These are phyloP conservation scores for Nidula niveotomentosa DNA, from an alignment of 1,284 basidiomycete species.

Conservation along the genomic window DNA sequence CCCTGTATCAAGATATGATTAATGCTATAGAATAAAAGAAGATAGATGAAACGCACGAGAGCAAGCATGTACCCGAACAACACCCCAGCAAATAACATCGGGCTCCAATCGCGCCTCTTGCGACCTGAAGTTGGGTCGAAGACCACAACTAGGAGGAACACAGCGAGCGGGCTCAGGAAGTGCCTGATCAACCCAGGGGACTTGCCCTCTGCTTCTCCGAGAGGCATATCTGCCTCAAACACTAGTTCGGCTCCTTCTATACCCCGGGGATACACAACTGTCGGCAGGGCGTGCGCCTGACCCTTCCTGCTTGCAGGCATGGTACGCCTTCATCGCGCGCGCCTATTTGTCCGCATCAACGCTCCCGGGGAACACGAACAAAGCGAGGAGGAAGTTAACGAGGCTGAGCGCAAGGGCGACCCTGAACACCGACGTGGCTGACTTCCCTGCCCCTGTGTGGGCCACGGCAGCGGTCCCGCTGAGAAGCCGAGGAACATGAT, in stretches of 20 bases:
- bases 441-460: conserved; percentile 18
- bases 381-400: conserved; percentile 38
- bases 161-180: conserved; percentile 38
- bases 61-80: conserved; percentile 47
- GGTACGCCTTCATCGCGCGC: conserved; percentile 27
- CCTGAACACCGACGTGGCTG: conserved; percentile 42
- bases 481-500: conserved; percentile 73
- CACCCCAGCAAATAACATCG: conserved; percentile 42
- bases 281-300: no score
- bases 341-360: conserved; percentile 40
- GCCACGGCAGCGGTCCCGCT: conserved; percentile 45
- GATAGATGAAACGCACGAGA: conserved; percentile 30
- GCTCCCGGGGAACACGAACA: conserved; percentile 51
- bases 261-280: not conserved
- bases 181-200: no score
- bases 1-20: conserved; percentile 29
- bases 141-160: conserved; percentile 43
- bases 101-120: conserved; percentile 43
- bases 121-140: conserved; percentile 23
- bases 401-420: conserved; percentile 37
- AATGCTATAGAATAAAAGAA: conserved; percentile 5
- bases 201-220: conserved; percentile 4
- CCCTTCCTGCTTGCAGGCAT: no score
- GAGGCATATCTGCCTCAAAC: not conserved
- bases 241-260: not conserved